These are phyloP conservation scores for Calamus simplicifolius DNA, from an alignment of 176 grass and related monocot genomes.

Conservation along the genomic window DNA sequence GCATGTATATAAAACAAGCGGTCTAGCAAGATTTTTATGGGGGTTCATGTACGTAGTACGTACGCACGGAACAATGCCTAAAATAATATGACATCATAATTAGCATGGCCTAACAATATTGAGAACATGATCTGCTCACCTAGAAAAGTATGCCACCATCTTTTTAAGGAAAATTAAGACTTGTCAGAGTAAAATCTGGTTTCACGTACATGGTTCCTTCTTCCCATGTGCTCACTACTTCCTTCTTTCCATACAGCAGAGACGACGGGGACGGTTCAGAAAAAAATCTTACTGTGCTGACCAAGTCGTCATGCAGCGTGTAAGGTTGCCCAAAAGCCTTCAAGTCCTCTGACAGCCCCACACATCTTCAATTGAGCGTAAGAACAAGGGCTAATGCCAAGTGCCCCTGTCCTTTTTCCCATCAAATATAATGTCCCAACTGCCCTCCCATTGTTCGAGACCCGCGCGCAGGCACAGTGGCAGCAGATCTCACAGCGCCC, in stretches of 20 bases:
- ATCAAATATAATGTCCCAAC: slow-evolving; percentile 6
- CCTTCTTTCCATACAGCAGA: background rate
- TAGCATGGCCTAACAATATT: background rate
- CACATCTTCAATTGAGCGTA: background rate
- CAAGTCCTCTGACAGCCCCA: background rate
- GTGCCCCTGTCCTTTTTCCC: slow-evolving; percentile 2
- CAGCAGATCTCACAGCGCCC: background rate
- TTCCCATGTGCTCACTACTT: no score
- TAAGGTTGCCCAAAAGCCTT: background rate
- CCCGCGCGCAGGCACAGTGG: background rate
- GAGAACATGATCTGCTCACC: background rate
- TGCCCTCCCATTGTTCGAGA: background rate
- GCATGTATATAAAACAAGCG: background rate
- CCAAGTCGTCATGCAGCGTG: background rate
- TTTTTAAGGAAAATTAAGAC: background rate
- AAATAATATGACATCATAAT: background rate
- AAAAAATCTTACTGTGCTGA: background rate
- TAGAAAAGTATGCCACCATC: slow-evolving; percentile 2
- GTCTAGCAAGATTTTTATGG: background rate
- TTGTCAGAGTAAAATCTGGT: no score
- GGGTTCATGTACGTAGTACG: background rate
- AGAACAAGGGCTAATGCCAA: slow-evolving; percentile 22
- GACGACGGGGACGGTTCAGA: background rate
- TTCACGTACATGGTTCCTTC: no score
- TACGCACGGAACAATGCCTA: background rate